These are phyloP conservation scores for Symmetrospora coprosmae DNA, from an alignment of 768 basidiomycete species.

Conservation along the genomic window DNA sequence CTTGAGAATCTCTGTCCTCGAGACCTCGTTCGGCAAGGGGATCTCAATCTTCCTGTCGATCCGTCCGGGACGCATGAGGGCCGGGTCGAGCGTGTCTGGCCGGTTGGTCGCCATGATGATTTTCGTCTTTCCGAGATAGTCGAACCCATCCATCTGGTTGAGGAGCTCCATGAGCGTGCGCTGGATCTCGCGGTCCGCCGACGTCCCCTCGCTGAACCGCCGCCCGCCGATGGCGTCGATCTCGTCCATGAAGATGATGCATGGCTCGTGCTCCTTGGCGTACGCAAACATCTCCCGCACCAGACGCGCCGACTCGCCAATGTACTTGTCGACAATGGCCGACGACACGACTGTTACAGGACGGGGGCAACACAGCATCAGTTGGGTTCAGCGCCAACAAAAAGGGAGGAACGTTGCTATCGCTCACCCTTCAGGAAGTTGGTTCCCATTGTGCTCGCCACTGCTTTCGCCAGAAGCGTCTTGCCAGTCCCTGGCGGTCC, in stretches of 20 bases:
- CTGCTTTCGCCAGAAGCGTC: conserved; percentile 82
- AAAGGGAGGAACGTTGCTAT: no score
- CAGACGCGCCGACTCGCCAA: conserved; percentile 89
- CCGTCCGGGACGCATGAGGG: conserved; percentile 88
- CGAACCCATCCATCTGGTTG: conserved; percentile 99
- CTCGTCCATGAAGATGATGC: conserved; percentile 38
- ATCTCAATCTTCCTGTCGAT: conserved; percentile 97
- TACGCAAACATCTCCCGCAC: conserved; percentile 99
- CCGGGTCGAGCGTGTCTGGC: conserved; percentile 93
- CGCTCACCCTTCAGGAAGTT: conserved; percentile 73
- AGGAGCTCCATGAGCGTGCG: conserved; percentile 97
- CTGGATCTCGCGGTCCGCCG: conserved; percentile 96
- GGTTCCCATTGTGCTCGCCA: conserved; percentile 92
- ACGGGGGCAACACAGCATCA: no score
- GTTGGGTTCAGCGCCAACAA: no score
- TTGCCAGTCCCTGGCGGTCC: conserved; percentile 96
- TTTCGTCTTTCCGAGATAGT: conserved; percentile 46
- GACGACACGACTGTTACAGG: conserved; percentile 84
- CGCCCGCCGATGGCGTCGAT: conserved; percentile 87
- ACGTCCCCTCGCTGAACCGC: conserved; percentile 83
- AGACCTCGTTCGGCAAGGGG: conserved; percentile 92
- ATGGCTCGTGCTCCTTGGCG: conserved; percentile 92
- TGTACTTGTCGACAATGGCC: conserved; percentile 96
- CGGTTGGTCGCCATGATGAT: conserved; percentile 99
- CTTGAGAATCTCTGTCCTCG: conserved; percentile 87